Percentiles rank a stretch among this genome's conserved stretches.
Conservation (phyloP, 2,329 filamentous ascomycete species). For the Fusarium foetens region DNA sequence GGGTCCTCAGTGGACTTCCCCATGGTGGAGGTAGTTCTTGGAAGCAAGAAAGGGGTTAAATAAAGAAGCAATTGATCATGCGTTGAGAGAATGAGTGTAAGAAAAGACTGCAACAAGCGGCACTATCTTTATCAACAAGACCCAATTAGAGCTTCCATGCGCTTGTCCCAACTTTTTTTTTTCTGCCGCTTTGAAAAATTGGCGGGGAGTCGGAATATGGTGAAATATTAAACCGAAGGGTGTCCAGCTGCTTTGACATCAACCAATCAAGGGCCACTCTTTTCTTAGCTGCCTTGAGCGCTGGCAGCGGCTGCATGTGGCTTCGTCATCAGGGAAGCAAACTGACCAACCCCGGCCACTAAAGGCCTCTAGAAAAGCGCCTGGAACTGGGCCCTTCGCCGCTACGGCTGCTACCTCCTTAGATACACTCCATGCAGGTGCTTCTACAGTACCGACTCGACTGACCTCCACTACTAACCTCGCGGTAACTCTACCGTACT, state of each 20-base stretch:
- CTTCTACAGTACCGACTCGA: not conserved
- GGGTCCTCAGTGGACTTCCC: slow-evolving; percentile 43
- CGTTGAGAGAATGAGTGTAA: not conserved
- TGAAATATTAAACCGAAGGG: slow-evolving; percentile 4
- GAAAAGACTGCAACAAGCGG: slow-evolving; percentile 7
- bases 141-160: slow-evolving; percentile 31
- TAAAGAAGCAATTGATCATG: not conserved
- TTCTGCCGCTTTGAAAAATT: slow-evolving; percentile 47
- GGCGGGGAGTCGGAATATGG: slow-evolving; percentile 43
- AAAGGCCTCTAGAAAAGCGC: slow-evolving; percentile 16
- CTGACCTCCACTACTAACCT: not conserved
- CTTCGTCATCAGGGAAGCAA: slow-evolving; percentile 42
- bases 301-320: slow-evolving; percentile 21
- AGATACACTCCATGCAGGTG: not conserved
- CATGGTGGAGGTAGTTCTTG: slow-evolving; percentile 8
- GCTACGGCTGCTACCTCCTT: slow-evolving; percentile 17
- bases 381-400: slow-evolving; percentile 20
- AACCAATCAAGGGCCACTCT: slow-evolving; percentile 14
- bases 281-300: slow-evolving; percentile 2
- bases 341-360: slow-evolving; percentile 42
- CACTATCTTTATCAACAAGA: slow-evolving; percentile 26
- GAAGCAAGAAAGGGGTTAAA: not conserved
- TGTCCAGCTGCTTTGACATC: not conserved
- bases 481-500: slow-evolving; percentile 12
- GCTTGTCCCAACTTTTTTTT: slow-evolving; percentile 43